phyloP scores from a whole-genome alignment of 2,329 filamentous ascomycete species.

The Claviceps cyperi region DNA sequence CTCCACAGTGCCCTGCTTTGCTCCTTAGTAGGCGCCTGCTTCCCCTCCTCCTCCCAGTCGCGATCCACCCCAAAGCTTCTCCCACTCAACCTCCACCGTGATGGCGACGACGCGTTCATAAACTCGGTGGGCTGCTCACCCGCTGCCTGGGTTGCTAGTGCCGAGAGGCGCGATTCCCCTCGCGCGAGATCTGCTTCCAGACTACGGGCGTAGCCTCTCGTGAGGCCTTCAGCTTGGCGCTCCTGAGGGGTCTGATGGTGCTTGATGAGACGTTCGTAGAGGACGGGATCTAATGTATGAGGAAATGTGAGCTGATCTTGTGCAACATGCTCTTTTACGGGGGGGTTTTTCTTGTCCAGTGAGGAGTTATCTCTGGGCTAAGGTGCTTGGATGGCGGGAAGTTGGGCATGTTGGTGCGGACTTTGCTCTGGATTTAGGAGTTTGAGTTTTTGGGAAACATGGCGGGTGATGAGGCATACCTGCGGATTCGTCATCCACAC shows the following conservation, averaged over 20 bases:
- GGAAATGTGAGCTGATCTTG: background rate
- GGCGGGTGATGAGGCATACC: conserved; percentile 19
- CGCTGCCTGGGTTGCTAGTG: conserved; percentile 17
- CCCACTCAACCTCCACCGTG: background rate
- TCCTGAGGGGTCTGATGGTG: conserved; percentile 61
- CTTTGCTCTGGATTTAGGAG: no score
- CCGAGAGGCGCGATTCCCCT: conserved; percentile 60
- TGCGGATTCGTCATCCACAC: conserved; percentile 39
- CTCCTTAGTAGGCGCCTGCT: conserved; percentile 28
- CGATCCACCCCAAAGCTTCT: background rate
- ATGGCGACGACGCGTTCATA: background rate
- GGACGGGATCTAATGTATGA: conserved; percentile 46
- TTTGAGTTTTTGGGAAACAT: no score
- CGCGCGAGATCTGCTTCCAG: conserved; percentile 65
- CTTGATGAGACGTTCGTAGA: conserved; percentile 70
- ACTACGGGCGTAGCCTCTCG: conserved; percentile 64
- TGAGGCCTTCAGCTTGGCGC: conserved; percentile 55
- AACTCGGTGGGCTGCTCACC: background rate
- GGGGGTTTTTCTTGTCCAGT: no score
- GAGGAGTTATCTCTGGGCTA: no score
- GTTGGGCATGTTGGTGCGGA: no score
- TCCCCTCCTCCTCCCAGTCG: conserved; percentile 16
- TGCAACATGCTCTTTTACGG: no score
- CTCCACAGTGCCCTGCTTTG: conserved; percentile 57
- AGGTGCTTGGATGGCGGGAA: no score